Evolutionary conservation across 2,329 filamentous ascomycete genomes (phyloP).

Genomic region (Verticillium alfalfae): DNA sequence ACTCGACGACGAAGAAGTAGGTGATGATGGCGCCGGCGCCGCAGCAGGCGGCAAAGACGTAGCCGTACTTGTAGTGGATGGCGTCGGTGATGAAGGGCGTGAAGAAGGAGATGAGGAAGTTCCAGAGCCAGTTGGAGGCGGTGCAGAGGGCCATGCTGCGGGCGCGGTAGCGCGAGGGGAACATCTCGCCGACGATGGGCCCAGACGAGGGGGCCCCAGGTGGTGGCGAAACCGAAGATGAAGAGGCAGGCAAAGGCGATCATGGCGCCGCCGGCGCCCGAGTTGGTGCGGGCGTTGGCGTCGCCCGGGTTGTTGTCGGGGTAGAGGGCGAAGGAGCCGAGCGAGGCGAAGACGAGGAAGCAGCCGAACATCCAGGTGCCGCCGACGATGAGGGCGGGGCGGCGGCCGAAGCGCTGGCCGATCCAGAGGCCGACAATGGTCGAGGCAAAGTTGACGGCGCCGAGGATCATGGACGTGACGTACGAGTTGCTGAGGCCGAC

Average conservation of each 20-base stretch:
- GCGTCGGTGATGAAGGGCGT: conserved; percentile 68
- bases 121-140: conserved; percentile 59
- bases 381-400: conserved; percentile 57
- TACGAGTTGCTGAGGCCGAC: conserved; percentile 62
- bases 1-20: conserved; percentile 73
- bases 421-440: conserved; percentile 62
- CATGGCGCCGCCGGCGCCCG: conserved; percentile 50
- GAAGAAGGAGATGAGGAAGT: conserved; percentile 57
- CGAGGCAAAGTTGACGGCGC: conserved; percentile 61
- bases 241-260: conserved; percentile 66
- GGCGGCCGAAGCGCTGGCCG: conserved; percentile 59
- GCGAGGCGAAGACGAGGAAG: conserved; percentile 43
- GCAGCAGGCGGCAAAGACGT: conserved; percentile 66
- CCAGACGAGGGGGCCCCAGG: conserved; percentile 50
- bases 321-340: conserved; percentile 40
- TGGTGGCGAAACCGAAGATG: conserved; percentile 61
- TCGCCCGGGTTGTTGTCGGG: conserved; percentile 7
- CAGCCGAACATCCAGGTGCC: conserved; percentile 55
- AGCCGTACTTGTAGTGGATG: conserved; percentile 66
- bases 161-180: conserved; percentile 51
- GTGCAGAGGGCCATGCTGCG: conserved; percentile 52
- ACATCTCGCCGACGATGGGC: conserved; percentile 58
- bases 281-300: conserved; percentile 33
- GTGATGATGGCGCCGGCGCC: conserved; percentile 58
- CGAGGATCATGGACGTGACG: conserved; percentile 62